Base-by-base conservation (phyloP, 169 alveolate species). In the Plasmodium berghei region DNA sequence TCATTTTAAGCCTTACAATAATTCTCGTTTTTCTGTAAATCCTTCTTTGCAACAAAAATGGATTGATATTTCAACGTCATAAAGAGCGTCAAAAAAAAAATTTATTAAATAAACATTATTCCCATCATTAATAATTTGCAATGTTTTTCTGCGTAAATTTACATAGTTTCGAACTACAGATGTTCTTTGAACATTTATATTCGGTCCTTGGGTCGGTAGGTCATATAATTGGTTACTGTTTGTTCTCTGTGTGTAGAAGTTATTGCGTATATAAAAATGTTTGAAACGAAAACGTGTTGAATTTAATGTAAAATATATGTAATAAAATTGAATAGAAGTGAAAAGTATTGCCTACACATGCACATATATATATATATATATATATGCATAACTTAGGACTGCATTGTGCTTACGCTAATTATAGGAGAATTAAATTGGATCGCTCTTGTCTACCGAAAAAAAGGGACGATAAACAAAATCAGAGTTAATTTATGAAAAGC, bases 41-140 rank as follows among this genome's bases (percentile, higher is more conserved):
- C 55, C 61, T 55, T 87, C 92, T 18, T 72, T 72, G 26, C 89
- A 73, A 58, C 87, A 63, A 22, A 87, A 72, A 69, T 71, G 73
- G 20, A 72, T 72, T 45, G 88, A 64, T 40, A 87, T 59, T 48
- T 87, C 88, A 18, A 87, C 92, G 18, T 87, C 92, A 64, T 59
- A 66, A 45, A 72, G 28, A 45, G 92, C 42, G 40, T 87, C 92
- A 69, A 87, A 71, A 63, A 73, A 45, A 55, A 87, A 87, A 59
- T 87, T 70, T n/a, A 87, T 71, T 54, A 64, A 66, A 61, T 87
- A 87, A 1, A 59, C 20, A 24, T 87, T 69, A 20, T 77, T 66
- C 26, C 80, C 80, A 24, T 49, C 18, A 58, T 77, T 63, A 14
- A 77, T 52, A 48, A 77, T 26, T 64, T 42, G 46, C 45, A 77